Percentiles rank a stretch among this genome's conserved stretches.
Evolutionary conservation across 352 stramenopile species (phyloP).

Genomic region (Globisporangium uncinulatum): DNA sequence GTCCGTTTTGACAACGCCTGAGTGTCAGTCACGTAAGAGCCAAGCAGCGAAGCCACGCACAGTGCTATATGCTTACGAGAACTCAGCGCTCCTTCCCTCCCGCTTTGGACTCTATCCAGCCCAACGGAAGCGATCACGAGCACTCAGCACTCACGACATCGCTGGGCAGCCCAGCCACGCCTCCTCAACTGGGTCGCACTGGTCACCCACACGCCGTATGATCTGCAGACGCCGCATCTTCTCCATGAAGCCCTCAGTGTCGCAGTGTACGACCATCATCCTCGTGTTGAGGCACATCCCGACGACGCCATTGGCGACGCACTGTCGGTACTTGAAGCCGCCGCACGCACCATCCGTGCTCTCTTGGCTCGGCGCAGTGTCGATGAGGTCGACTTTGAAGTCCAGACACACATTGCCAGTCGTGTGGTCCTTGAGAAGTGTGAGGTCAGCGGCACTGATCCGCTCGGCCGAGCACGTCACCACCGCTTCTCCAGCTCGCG

Average conservation of each 20-base stretch:
- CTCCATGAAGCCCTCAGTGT: slow-evolving; percentile 11
- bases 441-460: neutral
- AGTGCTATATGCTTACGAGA: too few relatives aligned
- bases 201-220: slow-evolving; percentile 1
- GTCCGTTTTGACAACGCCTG: too few relatives aligned
- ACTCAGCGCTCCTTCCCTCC: too few relatives aligned
- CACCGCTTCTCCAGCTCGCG: neutral
- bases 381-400: slow-evolving; percentile 6
- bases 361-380: neutral
- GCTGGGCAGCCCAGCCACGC: slow-evolving; percentile 9
- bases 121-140: too few relatives aligned
- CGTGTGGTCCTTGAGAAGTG: neutral
- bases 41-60: too few relatives aligned
- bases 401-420: slow-evolving; percentile 1
- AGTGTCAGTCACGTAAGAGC: too few relatives aligned
- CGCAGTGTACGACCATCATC: neutral
- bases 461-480: neutral
- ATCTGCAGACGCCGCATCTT: slow-evolving; percentile 27
- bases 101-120: too few relatives aligned
- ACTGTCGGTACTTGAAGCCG: slow-evolving; percentile 4
- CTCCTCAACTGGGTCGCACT: slow-evolving; percentile 11
- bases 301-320: neutral
- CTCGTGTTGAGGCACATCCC: neutral
- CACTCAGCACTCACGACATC: neutral
- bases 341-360: neutral